Evolutionary conservation across 225 moss, liverwort and hornwort species (phyloP).

Genomic region (Antitrichia curtipendula): DNA sequence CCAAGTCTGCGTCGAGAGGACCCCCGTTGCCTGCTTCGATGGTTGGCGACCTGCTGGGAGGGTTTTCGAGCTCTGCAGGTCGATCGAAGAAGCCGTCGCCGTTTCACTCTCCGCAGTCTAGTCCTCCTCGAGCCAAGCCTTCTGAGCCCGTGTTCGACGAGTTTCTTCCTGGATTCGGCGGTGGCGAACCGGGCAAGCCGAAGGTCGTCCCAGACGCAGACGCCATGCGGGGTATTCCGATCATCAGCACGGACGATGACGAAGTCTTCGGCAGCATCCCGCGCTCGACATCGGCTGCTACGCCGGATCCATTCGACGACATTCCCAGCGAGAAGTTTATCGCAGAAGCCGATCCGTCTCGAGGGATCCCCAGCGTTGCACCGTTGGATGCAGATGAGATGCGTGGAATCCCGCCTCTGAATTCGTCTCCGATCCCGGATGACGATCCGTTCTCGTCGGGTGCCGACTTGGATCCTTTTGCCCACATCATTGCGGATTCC

Average conservation of each 20-base stretch:
- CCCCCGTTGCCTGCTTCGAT: slow-evolving; percentile 26
- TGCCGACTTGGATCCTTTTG: slow-evolving; percentile 28
- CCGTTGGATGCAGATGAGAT: slow-evolving; percentile 24
- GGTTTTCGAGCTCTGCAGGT: slow-evolving; percentile 13
- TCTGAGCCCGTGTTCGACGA: slow-evolving; percentile 57
- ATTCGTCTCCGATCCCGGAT: neutral
- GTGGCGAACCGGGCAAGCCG: slow-evolving; percentile 1
- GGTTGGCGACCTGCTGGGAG: slow-evolving; percentile 56
- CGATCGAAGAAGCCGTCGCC: slow-evolving; percentile 17
- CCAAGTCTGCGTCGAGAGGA: slow-evolving; percentile 8
- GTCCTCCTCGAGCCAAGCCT: slow-evolving; percentile 11
- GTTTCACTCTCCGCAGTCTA: slow-evolving; percentile 21
- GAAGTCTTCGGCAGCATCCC: slow-evolving; percentile 26
- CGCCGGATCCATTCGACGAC: slow-evolving; percentile 17
- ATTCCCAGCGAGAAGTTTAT: neutral
- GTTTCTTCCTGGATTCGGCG: slow-evolving; percentile 34
- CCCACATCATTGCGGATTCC: slow-evolving; percentile 17
- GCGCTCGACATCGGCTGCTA: neutral
- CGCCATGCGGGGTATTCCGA: slow-evolving; percentile 39
- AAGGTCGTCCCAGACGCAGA: slow-evolving; percentile 3
- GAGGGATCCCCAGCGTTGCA: neutral
- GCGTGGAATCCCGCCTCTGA: slow-evolving; percentile 25
- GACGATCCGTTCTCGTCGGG: slow-evolving; percentile 27
- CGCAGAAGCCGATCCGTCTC: slow-evolving; percentile 1
- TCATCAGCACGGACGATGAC: slow-evolving; percentile 18